phyloP scores from a whole-genome alignment of 192 early-diverging fungal species.

The Umbelopsis isabellina region DNA sequence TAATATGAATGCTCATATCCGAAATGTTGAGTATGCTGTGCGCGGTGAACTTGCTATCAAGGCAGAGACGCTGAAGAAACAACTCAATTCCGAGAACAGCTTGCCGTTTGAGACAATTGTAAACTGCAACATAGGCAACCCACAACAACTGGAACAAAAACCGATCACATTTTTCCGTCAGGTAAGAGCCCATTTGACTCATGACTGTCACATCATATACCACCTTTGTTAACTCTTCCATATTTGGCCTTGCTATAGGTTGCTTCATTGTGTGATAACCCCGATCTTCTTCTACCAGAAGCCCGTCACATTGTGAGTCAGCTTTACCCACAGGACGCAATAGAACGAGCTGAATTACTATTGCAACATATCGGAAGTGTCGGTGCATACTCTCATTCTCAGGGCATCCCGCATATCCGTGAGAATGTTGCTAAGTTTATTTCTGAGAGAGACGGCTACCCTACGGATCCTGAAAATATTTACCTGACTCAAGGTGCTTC shows the following conservation, averaged over 20 bases:
- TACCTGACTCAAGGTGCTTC: slow-evolving; percentile 94
- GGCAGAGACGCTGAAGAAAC: slow-evolving; percentile 75
- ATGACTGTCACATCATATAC: neutral
- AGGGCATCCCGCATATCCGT: slow-evolving; percentile 83
- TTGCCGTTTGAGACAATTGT: slow-evolving; percentile 75
- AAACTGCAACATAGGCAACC: slow-evolving; percentile 92
- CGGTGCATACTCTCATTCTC: slow-evolving; percentile 94
- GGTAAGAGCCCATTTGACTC: slow-evolving; percentile 45
- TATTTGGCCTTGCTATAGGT: slow-evolving; percentile 55
- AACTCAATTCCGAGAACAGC: slow-evolving; percentile 49
- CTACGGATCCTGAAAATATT: slow-evolving; percentile 79
- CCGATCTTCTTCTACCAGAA: slow-evolving; percentile 71
- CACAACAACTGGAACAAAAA: slow-evolving; percentile 85
- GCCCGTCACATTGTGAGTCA: slow-evolving; percentile 51
- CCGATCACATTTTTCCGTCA: slow-evolving; percentile 98
- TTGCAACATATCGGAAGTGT: slow-evolving; percentile 69
- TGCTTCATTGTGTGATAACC: slow-evolving; percentile 85
- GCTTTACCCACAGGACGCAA: slow-evolving; percentile 87
- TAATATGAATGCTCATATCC: slow-evolving; percentile 71
- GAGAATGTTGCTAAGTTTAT: slow-evolving; percentile 89
- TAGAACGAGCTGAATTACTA: slow-evolving; percentile 78
- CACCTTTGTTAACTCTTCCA: neutral
- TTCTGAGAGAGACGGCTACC: slow-evolving; percentile 85
- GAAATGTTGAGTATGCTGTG: slow-evolving; percentile 92
- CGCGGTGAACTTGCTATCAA: slow-evolving; percentile 93